These are phyloP conservation scores for Penicillium sp. DNA, from an alignment of 2,329 filamentous ascomycete species.

Conservation along the genomic window DNA sequence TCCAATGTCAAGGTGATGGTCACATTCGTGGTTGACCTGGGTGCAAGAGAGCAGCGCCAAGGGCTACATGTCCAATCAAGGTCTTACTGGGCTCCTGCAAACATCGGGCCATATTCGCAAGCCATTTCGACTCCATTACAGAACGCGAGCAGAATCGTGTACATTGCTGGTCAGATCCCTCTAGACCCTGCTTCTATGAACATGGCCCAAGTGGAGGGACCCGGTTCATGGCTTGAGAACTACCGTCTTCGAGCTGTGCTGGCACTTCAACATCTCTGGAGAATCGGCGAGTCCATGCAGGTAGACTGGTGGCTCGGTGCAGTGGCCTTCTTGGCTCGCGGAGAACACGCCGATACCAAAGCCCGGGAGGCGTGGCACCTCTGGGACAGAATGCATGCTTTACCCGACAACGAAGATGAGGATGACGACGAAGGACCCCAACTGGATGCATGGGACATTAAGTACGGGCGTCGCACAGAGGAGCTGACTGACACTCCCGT, in stretches of 20 bases:
- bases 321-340: constrained; percentile 66
- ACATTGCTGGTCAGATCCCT: constrained; percentile 87
- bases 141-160: constrained; percentile 47
- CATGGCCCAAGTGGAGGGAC: constrained; percentile 24
- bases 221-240: constrained; percentile 29
- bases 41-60: constrained; percentile 33
- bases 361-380: constrained; percentile 40
- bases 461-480: constrained; percentile 55
- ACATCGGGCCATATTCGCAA: constrained; percentile 96
- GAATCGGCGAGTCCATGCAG: constrained; percentile 68
- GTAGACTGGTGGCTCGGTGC: constrained; percentile 72
- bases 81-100: constrained; percentile 96
- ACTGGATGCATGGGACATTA: constrained; percentile 49
- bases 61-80: constrained; percentile 85
- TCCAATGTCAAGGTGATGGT: constrained; percentile 58
- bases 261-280: constrained; percentile 83
- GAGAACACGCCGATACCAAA: constrained; percentile 31
- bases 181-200: constrained; percentile 77
- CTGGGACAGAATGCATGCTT: constrained; percentile 45
- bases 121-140: constrained; percentile 54
- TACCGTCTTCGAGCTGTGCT: constrained; percentile 62
- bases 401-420: constrained; percentile 25
- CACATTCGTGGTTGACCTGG: constrained; percentile 48
- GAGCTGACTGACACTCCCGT: constrained; percentile 28
- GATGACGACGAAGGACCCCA: constrained; percentile 49